A percentile compares a stretch with the other conserved stretches of the same genome.
These are phyloP conservation scores for Botrytis deweyae DNA, from an alignment of 2,329 filamentous ascomycete species.

Conservation along the genomic window DNA sequence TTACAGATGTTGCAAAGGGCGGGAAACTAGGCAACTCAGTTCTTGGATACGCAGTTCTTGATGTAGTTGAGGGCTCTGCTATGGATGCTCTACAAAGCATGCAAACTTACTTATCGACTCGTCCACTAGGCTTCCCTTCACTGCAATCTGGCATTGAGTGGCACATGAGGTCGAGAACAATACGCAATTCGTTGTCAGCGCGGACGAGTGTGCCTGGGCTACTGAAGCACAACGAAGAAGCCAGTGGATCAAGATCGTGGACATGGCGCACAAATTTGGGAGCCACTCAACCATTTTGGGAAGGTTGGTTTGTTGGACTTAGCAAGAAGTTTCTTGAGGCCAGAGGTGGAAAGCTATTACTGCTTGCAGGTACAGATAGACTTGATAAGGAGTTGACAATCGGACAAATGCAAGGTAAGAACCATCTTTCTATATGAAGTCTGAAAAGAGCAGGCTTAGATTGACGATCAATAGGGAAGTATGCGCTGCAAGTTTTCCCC, in stretches of 20 bases:
- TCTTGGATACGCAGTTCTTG: constrained; percentile 84
- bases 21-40: constrained; percentile 65
- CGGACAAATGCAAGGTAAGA: constrained; percentile 89
- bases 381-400: constrained; percentile 91
- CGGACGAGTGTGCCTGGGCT: constrained; percentile 83
- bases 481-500: constrained; percentile 90
- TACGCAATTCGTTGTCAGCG: constrained; percentile 81
- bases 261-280: constrained; percentile 83
- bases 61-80: constrained; percentile 93
- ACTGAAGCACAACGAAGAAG: constrained; percentile 52
- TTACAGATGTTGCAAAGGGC: constrained; percentile 75
- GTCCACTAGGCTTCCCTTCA: constrained; percentile 76
- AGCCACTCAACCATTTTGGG: constrained; percentile 87
- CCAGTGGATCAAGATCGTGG: constrained; percentile 49
- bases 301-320: constrained; percentile 86
- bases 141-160: constrained; percentile 83
- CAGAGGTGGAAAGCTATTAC: constrained; percentile 76
- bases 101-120: constrained; percentile 83
- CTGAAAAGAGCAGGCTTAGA: background rate
- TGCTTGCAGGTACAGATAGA: constrained; percentile 86
- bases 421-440: background rate
- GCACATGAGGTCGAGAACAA: constrained; percentile 85
- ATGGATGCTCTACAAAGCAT: constrained; percentile 94
- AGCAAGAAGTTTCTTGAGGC: constrained; percentile 84
- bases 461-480: constrained; percentile 64